phyloP scores from a whole-genome alignment of 1,284 basidiomycete genomes.

The Puccinia coronata region DNA sequence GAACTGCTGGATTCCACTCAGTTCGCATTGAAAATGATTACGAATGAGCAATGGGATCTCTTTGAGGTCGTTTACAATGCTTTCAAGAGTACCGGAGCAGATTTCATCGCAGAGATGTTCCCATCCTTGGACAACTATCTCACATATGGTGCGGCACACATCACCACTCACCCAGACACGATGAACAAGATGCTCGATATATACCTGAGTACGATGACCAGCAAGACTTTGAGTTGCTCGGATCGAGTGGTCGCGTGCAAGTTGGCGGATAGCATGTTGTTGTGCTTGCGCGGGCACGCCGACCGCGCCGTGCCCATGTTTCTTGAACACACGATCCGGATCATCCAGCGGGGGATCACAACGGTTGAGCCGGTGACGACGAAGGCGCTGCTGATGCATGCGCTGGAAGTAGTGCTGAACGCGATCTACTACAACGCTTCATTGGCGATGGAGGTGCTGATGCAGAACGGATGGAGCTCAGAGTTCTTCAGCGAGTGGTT shows the following conservation, averaged over 20 bases:
- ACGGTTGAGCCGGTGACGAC: conserved; percentile 65
- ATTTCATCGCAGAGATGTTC: conserved; percentile 83
- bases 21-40: conserved; percentile 75
- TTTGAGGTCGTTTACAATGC: conserved; percentile 78
- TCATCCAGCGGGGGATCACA: conserved; percentile 59
- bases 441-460: conserved; percentile 74
- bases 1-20: conserved; percentile 82
- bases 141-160: conserved; percentile 75
- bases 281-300: conserved; percentile 73
- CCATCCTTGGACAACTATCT: conserved; percentile 86
- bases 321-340: conserved; percentile 66
- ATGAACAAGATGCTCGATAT: conserved; percentile 76
- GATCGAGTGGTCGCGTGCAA: conserved; percentile 83
- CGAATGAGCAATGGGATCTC: conserved; percentile 80
- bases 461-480: conserved; percentile 64
- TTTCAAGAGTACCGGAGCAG: conserved; percentile 80
- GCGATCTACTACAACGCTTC: conserved; percentile 80
- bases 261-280: conserved; percentile 76
- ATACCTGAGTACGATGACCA: conserved; percentile 73
- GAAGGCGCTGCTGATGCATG: conserved; percentile 70
- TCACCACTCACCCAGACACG: conserved; percentile 72
- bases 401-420: conserved; percentile 80
- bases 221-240: conserved; percentile 73
- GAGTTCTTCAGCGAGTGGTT: conserved; percentile 81
- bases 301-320: conserved; percentile 70